Percentiles rank a stretch among this genome's conserved stretches.
These are phyloP conservation scores for Gilbertella persicaria DNA, from an alignment of 371 early-diverging fungal species.

Conservation along the genomic window DNA sequence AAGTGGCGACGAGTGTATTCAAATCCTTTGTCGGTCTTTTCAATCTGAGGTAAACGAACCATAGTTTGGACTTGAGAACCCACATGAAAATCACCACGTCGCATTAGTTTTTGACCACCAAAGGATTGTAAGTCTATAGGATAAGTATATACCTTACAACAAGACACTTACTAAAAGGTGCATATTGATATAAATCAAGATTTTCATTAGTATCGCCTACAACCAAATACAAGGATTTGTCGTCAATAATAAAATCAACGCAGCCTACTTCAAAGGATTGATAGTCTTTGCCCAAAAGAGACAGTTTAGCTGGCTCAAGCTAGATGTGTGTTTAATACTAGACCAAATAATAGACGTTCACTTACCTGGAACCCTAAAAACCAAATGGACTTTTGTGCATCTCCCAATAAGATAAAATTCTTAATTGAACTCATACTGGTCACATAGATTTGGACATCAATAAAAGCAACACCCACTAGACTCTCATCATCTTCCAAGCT, in stretches of 20 bases:
- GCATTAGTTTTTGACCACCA: constrained; percentile 87
- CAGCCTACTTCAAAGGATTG: constrained; percentile 71
- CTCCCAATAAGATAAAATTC: constrained; percentile 92
- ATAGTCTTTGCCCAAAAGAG: constrained; percentile 89
- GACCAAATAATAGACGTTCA: background rate
- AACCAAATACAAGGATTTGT: constrained; percentile 70
- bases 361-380: constrained; percentile 92
- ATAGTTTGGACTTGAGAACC: constrained; percentile 73
- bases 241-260: constrained; percentile 79
- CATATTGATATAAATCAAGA: constrained; percentile 81
- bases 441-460: constrained; percentile 93
- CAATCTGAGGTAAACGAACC: constrained; percentile 59
- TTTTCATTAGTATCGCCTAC: constrained; percentile 87
- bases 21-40: constrained; percentile 26
- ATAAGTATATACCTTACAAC: background rate
- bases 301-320: constrained; percentile 92
- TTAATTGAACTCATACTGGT: constrained; percentile 84
- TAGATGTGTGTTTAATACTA: constrained; percentile 22
- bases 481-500: constrained; percentile 89
- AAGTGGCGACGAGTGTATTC: constrained; percentile 45
- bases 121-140: constrained; percentile 80
- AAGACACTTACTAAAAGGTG: constrained; percentile 76
- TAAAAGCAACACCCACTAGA: constrained; percentile 93
- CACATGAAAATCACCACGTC: constrained; percentile 87
- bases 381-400: constrained; percentile 90